Conservation (phyloP, 140 eudicot genomes). For the Ambrosia hybrid region DNA sequence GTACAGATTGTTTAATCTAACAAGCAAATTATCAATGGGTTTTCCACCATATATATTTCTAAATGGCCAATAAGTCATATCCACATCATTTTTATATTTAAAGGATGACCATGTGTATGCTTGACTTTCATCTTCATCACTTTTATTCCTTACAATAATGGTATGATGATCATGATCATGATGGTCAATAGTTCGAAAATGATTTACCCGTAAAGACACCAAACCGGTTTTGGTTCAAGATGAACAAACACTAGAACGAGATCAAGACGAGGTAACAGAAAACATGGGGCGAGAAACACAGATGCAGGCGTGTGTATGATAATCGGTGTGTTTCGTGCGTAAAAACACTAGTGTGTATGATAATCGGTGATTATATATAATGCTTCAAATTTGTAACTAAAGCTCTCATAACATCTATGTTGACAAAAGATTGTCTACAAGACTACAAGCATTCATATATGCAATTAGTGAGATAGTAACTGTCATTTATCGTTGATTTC, state of each 20-base stretch:
- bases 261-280: constrained; percentile 37
- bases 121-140: constrained; percentile 17
- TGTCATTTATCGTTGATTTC: too few relatives aligned
- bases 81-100: constrained; percentile 1
- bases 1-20: constrained; percentile 33
- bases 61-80: constrained; percentile 30
- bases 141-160: neutral
- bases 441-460: too few relatives aligned
- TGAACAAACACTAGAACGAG: constrained; percentile 28
- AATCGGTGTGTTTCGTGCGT: too few relatives aligned
- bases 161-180: neutral
- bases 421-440: too few relatives aligned
- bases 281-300: constrained; percentile 23
- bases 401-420: too few relatives aligned
- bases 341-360: too few relatives aligned
- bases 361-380: too few relatives aligned
- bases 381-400: too few relatives aligned
- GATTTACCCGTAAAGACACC: neutral
- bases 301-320: neutral
- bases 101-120: constrained; percentile 12
- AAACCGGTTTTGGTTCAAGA: neutral
- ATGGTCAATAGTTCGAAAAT: neutral
- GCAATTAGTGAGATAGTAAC: too few relatives aligned
- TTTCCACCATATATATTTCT: constrained; percentile 25
- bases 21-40: constrained; percentile 24